phyloP scores from a whole-genome alignment of 176 grass and related monocot species.

The Carex littledalei region DNA sequence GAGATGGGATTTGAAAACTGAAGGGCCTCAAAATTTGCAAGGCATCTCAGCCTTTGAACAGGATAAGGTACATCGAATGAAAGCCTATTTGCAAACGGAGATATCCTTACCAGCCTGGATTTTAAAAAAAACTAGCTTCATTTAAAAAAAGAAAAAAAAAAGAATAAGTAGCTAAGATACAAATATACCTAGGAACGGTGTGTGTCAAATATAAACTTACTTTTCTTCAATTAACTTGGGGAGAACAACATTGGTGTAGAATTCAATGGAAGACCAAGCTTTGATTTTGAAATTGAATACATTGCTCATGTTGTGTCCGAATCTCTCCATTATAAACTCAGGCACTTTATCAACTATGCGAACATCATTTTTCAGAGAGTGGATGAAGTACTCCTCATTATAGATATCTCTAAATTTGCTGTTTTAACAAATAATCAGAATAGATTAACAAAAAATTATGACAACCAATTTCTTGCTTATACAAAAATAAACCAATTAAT shows the following conservation, averaged over 20 bases:
- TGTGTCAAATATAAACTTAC: conserved; percentile 37
- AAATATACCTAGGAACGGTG: background rate
- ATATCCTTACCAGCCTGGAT: conserved; percentile 87
- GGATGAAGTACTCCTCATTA: conserved; percentile 73
- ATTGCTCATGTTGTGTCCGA: conserved; percentile 91
- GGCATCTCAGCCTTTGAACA: conserved; percentile 83
- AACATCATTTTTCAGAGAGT: conserved; percentile 79
- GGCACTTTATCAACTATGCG: conserved; percentile 79
- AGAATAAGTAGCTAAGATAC: background rate
- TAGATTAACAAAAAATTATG: background rate
- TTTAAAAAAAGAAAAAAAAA: too few relatives aligned
- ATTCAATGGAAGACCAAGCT: conserved; percentile 82
- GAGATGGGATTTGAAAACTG: conserved; percentile 83
- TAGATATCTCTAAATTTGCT: conserved; percentile 99
- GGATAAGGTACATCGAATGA: conserved; percentile 81
- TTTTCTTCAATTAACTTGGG: conserved; percentile 90
- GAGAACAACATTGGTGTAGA: conserved; percentile 78
- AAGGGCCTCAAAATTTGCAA: conserved; percentile 96
- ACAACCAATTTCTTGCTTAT: background rate
- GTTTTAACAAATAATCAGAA: conserved; percentile 26
- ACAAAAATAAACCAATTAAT: background rate
- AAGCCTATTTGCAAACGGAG: conserved; percentile 87
- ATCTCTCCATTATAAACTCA: conserved; percentile 86
- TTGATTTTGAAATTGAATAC: conserved; percentile 98
- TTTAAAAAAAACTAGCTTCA: background rate